Evolutionary conservation across 768 basidiomycete genomes (phyloP).

Genomic region (Mycena epipterygia): DNA sequence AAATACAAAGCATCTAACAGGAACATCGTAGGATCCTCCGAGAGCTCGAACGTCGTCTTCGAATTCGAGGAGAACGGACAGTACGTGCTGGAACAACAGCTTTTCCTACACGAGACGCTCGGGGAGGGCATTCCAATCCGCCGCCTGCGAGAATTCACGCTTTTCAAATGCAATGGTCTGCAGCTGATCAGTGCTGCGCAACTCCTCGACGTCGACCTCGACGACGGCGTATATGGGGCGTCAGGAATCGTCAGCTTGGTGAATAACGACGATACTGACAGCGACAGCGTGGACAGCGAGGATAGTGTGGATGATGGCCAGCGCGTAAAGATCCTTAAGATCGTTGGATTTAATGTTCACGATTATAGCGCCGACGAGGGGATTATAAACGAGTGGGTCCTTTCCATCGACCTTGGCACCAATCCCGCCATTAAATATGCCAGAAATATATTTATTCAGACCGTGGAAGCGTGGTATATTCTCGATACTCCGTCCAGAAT

Average conservation of each 20-base stretch:
- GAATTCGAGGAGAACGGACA: background rate
- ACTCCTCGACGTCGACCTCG: slow-evolving; percentile 52
- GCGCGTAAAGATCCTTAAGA: slow-evolving; percentile 54
- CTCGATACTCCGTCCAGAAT: slow-evolving; percentile 60
- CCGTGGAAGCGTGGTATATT: slow-evolving; percentile 79
- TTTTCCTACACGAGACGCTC: slow-evolving; percentile 38
- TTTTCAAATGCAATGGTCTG: slow-evolving; percentile 59
- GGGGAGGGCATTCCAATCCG: slow-evolving; percentile 68
- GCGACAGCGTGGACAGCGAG: slow-evolving; percentile 6
- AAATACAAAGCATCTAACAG: too few species aligned
- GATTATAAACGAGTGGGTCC: slow-evolving; percentile 61
- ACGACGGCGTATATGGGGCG: slow-evolving; percentile 47
- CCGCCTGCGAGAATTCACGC: slow-evolving; percentile 63
- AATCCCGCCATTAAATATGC: slow-evolving; percentile 21
- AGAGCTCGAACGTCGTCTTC: background rate
- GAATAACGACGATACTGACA: slow-evolving; percentile 29
- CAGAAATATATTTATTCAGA: slow-evolving; percentile 77
- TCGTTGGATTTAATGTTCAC: slow-evolving; percentile 65
- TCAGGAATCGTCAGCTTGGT: slow-evolving; percentile 57
- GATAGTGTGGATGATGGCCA: slow-evolving; percentile 21
- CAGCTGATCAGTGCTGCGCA: slow-evolving; percentile 56
- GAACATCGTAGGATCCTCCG: background rate
- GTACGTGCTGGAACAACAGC: slow-evolving; percentile 54
- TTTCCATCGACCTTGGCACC: background rate
- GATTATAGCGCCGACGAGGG: slow-evolving; percentile 45